phyloP scores from a whole-genome alignment of 2,329 filamentous ascomycete species.

The Phialophora chinensis region DNA sequence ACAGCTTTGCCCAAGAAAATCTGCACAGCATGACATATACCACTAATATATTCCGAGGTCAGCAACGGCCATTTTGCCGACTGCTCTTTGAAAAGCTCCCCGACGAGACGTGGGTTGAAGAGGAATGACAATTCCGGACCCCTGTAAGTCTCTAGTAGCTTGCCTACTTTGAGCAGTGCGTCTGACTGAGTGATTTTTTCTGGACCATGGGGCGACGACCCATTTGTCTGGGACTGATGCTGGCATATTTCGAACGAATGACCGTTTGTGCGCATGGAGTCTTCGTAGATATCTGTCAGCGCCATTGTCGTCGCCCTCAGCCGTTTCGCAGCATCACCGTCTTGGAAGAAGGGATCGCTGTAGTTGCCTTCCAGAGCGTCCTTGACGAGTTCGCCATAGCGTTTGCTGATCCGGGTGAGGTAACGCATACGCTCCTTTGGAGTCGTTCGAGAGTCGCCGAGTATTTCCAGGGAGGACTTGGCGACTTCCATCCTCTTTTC shows the following conservation, averaged over 20 bases:
- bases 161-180: constrained; percentile 26
- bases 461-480: constrained; percentile 34
- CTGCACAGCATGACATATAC: constrained; percentile 32
- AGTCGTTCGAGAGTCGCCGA: constrained; percentile 41
- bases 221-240: background rate
- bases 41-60: constrained; percentile 14
- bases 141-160: constrained; percentile 21
- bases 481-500: constrained; percentile 26
- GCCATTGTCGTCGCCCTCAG: constrained; percentile 38
- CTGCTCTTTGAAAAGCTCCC: constrained; percentile 35
- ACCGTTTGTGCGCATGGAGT: constrained; percentile 36
- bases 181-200: constrained; percentile 13
- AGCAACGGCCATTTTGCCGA: constrained; percentile 29
- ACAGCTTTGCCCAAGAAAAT: constrained; percentile 38
- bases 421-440: constrained; percentile 33
- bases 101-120: constrained; percentile 28
- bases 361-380: constrained; percentile 38
- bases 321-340: constrained; percentile 22
- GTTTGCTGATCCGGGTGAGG: constrained; percentile 37
- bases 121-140: constrained; percentile 29
- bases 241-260: constrained; percentile 37
- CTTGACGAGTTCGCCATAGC: constrained; percentile 29
- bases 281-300: constrained; percentile 39
- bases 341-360: constrained; percentile 39
- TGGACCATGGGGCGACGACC: background rate